These are phyloP conservation scores for Torulaspora microellipsoides DNA, from an alignment of 805 yeast species.

Conservation along the genomic window DNA sequence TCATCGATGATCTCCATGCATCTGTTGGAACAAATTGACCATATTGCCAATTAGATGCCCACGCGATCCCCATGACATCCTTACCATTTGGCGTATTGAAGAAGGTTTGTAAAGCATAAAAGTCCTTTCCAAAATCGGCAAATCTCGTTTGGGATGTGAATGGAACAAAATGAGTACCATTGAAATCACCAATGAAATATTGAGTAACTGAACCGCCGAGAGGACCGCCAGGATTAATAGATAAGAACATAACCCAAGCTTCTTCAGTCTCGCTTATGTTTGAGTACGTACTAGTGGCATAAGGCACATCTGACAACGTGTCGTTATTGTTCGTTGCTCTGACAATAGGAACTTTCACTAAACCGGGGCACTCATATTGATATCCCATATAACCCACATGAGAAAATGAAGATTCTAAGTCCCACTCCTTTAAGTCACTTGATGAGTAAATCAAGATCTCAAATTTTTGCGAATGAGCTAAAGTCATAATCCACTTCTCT, in stretches of 20 bases:
- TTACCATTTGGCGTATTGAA: constrained; percentile 26
- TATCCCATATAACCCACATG: constrained; percentile 32
- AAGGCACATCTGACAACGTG: constrained; percentile 4
- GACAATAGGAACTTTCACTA: constrained; percentile 32
- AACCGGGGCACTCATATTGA: constrained; percentile 42
- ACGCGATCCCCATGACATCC: constrained; percentile 37
- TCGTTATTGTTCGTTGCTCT: constrained; percentile 4
- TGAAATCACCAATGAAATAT: constrained; percentile 41
- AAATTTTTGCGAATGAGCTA: constrained; percentile 32
- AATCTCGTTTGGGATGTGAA: constrained; percentile 30
- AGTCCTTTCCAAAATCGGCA: constrained; percentile 38
- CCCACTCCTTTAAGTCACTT: constrained; percentile 28
- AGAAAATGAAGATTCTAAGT: constrained; percentile 27
- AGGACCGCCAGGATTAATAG: constrained; percentile 43
- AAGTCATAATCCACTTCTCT: constrained; percentile 32
- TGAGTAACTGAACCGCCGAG: constrained; percentile 39
- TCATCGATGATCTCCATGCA: constrained; percentile 37
- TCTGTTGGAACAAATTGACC: constrained; percentile 35
- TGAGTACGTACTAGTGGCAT: constrained; percentile 7
- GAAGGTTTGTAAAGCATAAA: constrained; percentile 39
- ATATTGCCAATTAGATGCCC: constrained; percentile 45
- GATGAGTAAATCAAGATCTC: constrained; percentile 31
- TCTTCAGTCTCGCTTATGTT: constrained; percentile 9
- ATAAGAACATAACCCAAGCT: constrained; percentile 39
- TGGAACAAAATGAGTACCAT: constrained; percentile 37